Conservation (phyloP, 2,329 filamentous ascomycete genomes). For the Tolypocladium endophyticum region DNA sequence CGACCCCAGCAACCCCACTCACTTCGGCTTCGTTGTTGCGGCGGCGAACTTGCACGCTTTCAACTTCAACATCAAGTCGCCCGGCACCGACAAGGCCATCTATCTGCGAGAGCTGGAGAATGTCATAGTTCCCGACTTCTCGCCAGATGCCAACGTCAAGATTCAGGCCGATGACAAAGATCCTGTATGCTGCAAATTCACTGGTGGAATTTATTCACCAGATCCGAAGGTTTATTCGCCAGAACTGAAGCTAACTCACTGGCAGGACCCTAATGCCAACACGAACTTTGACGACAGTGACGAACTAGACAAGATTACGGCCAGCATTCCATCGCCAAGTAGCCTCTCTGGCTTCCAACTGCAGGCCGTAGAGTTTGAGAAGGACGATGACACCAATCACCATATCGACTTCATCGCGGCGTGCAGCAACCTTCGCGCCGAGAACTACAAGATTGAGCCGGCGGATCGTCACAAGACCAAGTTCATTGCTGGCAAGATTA, state of each 20-base stretch:
- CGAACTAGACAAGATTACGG: slow-evolving; percentile 64
- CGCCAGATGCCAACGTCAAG: slow-evolving; percentile 81
- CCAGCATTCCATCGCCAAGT: slow-evolving; percentile 66
- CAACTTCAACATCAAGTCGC: slow-evolving; percentile 95
- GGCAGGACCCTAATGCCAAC: slow-evolving; percentile 68
- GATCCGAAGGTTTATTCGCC: too few relatives aligned
- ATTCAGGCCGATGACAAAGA: slow-evolving; percentile 96
- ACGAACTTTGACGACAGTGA: slow-evolving; percentile 56
- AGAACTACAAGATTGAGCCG: slow-evolving; percentile 93
- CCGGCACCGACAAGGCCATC: slow-evolving; percentile 53
- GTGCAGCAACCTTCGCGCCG: slow-evolving; percentile 88
- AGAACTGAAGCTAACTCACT: background rate
- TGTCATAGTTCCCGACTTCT: slow-evolving; percentile 93
- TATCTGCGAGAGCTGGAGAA: slow-evolving; percentile 76
- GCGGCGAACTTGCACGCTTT: slow-evolving; percentile 91
- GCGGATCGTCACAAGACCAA: slow-evolving; percentile 97
- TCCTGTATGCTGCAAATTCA: slow-evolving; percentile 42
- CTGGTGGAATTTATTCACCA: background rate
- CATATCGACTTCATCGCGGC: slow-evolving; percentile 99
- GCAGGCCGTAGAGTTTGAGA: slow-evolving; percentile 90
- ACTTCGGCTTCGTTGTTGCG: slow-evolving; percentile 79
- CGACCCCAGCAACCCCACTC: slow-evolving; percentile 71
- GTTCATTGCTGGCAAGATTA: slow-evolving; percentile 99
- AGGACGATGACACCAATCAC: slow-evolving; percentile 95
- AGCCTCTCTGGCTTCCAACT: slow-evolving; percentile 81